Conservation (phyloP, 2,329 filamentous ascomycete genomes). For the Teratosphaeria zuluensis region DNA sequence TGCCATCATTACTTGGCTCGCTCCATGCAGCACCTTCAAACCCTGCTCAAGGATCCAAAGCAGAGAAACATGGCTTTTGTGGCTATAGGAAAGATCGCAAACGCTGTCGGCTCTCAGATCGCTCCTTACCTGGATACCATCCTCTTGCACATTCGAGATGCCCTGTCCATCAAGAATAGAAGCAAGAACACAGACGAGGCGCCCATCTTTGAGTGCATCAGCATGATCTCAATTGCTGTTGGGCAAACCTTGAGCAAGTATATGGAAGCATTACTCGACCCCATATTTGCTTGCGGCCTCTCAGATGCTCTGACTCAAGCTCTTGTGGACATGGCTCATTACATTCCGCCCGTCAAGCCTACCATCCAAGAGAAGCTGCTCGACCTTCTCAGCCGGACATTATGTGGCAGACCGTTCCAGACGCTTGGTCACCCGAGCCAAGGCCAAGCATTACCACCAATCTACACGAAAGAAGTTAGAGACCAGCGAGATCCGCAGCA, state of each 20-base stretch:
- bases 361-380: constrained; percentile 89
- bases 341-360: constrained; percentile 87
- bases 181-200: constrained; percentile 52
- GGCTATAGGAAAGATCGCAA: constrained; percentile 91
- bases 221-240: constrained; percentile 87
- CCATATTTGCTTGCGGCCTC: constrained; percentile 92
- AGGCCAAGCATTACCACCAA: constrained; percentile 67
- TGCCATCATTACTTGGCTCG: constrained; percentile 78
- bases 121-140: constrained; percentile 92
- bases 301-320: constrained; percentile 91
- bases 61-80: constrained; percentile 90
- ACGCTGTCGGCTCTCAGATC: constrained; percentile 91
- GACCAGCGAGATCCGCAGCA: constrained; percentile 76
- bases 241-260: constrained; percentile 97
- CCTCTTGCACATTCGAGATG: constrained; percentile 85
- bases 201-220: constrained; percentile 95
- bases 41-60: constrained; percentile 88
- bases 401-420: constrained; percentile 86
- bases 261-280: constrained; percentile 88
- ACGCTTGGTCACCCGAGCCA: constrained; percentile 86
- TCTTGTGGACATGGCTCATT: constrained; percentile 96
- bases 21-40: constrained; percentile 93
- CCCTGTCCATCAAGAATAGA: constrained; percentile 68
- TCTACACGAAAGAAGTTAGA: constrained; percentile 56
- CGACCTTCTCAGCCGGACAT: constrained; percentile 87